These are phyloP conservation scores for Bothia castanella DNA, from an alignment of 1,284 basidiomycete species.

Conservation along the genomic window DNA sequence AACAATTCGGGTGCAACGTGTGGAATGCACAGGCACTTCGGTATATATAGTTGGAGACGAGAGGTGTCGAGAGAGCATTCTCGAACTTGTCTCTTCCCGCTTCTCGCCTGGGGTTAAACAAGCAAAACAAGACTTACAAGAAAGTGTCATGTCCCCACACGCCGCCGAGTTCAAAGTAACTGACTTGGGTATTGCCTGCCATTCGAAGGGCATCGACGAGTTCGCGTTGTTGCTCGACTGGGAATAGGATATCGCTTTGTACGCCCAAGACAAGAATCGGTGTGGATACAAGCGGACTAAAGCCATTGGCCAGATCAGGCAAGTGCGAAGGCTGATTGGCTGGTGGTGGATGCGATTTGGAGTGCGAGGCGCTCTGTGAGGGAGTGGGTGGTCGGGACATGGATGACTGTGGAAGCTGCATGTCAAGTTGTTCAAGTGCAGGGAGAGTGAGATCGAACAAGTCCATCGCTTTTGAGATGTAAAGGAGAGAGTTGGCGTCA, in stretches of 20 bases:
- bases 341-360: conserved; percentile 68
- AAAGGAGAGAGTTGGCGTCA: conserved; percentile 98
- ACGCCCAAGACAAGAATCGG: conserved; percentile 91
- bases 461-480: conserved; percentile 99
- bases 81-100: not conserved
- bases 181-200: conserved; percentile 83
- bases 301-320: conserved; percentile 77
- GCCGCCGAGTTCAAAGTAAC: conserved; percentile 96
- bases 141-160: conserved; percentile 99
- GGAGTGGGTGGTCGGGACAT: conserved; percentile 21
- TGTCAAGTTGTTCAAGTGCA: conserved; percentile 66
- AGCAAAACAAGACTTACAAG: conserved; percentile 46
- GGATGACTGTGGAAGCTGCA: conserved; percentile 37
- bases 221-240: conserved; percentile 96
- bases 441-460: conserved; percentile 93
- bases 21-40: not conserved
- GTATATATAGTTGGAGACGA: conserved; percentile 15
- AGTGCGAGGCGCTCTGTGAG: conserved; percentile 48
- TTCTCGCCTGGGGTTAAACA: not conserved
- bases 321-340: conserved; percentile 72
- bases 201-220: conserved; percentile 89
- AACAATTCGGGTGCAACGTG: conserved; percentile 11
- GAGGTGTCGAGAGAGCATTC: not conserved
- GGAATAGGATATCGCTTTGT: conserved; percentile 95
- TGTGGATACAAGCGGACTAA: conserved; percentile 71